phyloP scores from a whole-genome alignment of 129 eudicot genomes.

The Heracleum sosnowskyi region DNA sequence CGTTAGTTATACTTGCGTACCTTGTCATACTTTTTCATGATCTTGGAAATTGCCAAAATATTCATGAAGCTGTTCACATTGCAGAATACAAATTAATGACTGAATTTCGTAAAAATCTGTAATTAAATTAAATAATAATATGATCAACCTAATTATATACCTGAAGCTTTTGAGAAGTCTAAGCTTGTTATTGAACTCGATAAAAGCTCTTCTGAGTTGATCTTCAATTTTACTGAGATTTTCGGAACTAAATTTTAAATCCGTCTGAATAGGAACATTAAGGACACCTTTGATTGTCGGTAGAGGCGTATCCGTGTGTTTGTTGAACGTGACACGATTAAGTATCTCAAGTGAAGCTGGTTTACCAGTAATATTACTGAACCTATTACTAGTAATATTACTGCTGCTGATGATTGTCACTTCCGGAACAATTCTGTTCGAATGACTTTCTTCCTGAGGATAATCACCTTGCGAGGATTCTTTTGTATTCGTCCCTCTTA shows the following conservation, averaged over 20 bases:
- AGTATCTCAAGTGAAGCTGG: conserved; percentile 40
- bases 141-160: conserved; percentile 8
- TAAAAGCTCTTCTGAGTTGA: conserved; percentile 37
- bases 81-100: background rate
- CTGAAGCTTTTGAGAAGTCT: conserved; percentile 45
- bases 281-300: conserved; percentile 31
- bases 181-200: conserved; percentile 46
- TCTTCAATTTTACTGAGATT: conserved; percentile 34
- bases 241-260: conserved; percentile 26
- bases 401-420: conserved; percentile 6
- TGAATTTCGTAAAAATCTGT: background rate
- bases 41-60: conserved; percentile 46
- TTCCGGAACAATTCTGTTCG: background rate
- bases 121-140: background rate
- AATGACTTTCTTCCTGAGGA: background rate
- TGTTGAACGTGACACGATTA: conserved; percentile 35
- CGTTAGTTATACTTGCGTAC: background rate
- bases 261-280: conserved; percentile 25
- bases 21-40: conserved; percentile 70
- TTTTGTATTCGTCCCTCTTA: background rate
- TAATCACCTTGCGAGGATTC: background rate
- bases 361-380: background rate
- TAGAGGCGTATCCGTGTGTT: conserved; percentile 19
- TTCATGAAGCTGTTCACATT: conserved; percentile 40
- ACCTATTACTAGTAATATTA: conserved; percentile 2